Conservation (phyloP, 441 rosid species). For the Brassica hybrid region DNA sequence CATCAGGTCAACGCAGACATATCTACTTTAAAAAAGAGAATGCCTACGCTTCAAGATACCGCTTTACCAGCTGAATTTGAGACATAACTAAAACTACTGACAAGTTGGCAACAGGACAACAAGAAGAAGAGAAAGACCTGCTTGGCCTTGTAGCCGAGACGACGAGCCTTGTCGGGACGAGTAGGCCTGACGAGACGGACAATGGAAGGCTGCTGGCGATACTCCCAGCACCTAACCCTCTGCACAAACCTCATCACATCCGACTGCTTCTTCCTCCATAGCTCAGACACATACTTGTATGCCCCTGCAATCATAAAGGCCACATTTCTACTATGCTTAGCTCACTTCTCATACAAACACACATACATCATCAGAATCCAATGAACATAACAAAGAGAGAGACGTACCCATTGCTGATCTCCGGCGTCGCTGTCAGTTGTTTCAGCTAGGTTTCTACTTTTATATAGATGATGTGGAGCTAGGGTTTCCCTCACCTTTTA, state of each 20-base stretch:
- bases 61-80: background rate
- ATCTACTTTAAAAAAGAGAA: background rate
- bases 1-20: background rate
- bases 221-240: conserved; percentile 42
- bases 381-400: background rate
- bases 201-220: conserved; percentile 44
- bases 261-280: conserved; percentile 50
- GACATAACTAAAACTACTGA: background rate
- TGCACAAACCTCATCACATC: conserved; percentile 47
- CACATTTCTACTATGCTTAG: background rate
- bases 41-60: background rate
- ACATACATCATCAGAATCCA: background rate
- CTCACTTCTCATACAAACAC: background rate
- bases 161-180: conserved; percentile 47
- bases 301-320: conserved; percentile 25
- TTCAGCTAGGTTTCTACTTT: background rate
- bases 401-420: conserved; percentile 1
- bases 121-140: conserved; percentile 23
- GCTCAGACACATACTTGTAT: conserved; percentile 48
- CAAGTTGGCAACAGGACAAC: background rate
- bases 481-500: background rate
- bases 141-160: conserved; percentile 48
- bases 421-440: background rate
- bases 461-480: background rate
- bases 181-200: conserved; percentile 45